These are phyloP conservation scores for Pythium pyrilobum DNA, from an alignment of 352 stramenopile genomes.

Conservation along the genomic window DNA sequence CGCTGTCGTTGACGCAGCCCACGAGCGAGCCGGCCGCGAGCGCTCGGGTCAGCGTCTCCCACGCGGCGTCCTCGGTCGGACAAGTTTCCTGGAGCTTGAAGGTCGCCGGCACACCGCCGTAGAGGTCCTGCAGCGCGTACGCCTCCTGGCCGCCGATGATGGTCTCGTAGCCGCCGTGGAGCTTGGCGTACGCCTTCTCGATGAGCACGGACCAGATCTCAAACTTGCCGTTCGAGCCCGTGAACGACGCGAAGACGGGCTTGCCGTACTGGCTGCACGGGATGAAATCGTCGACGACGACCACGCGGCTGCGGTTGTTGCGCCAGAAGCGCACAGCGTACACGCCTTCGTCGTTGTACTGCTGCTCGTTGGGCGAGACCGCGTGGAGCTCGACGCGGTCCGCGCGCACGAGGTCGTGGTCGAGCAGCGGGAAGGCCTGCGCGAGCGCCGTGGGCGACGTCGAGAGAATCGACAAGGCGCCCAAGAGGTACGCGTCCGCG, in stretches of 20 bases:
- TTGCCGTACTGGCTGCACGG: conserved; percentile 81
- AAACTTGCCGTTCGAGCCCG: conserved; percentile 73
- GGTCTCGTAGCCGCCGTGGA: conserved; percentile 86
- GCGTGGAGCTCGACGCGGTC: conserved; percentile 58
- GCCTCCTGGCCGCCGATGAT: conserved; percentile 86
- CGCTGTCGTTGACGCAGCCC: conserved; percentile 66
- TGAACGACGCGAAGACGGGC: conserved; percentile 81
- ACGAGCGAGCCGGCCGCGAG: conserved; percentile 62
- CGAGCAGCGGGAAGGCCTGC: conserved; percentile 63
- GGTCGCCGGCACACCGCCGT: conserved; percentile 56
- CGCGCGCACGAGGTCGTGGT: conserved; percentile 46
- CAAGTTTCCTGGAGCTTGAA: conserved; percentile 69
- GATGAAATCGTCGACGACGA: conserved; percentile 83
- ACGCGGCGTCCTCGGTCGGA: conserved; percentile 48
- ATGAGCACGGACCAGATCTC: conserved; percentile 92
- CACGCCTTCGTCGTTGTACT: conserved; percentile 87
- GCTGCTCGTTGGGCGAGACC: conserved; percentile 59
- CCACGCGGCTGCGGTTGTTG: conserved; percentile 73
- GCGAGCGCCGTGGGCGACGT: conserved; percentile 70
- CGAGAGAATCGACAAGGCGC: conserved; percentile 74
- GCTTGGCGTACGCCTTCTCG: conserved; percentile 95
- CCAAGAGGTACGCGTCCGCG: conserved; percentile 76
- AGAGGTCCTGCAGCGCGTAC: conserved; percentile 73
- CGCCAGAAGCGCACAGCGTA: conserved; percentile 84
- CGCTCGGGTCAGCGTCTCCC: conserved; percentile 37